Evolutionary conservation across 176 grass and related monocot species (phyloP).

Genomic region (Rhipidocladum racemiflorum): DNA sequence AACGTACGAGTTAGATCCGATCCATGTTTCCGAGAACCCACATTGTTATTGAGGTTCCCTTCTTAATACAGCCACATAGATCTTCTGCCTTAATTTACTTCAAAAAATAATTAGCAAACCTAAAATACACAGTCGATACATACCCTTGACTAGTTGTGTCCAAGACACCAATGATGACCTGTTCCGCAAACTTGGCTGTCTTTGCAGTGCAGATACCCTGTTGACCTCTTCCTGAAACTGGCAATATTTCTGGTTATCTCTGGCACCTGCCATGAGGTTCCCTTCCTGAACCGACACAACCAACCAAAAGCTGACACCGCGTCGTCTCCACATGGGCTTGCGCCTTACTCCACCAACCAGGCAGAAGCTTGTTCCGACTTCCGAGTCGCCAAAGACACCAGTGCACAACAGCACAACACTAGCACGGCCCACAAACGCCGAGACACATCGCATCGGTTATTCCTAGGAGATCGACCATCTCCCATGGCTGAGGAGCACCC

Average conservation of each 20-base stretch:
- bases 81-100: too few species aligned
- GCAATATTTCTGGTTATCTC: neutral
- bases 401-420: neutral
- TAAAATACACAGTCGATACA: too few species aligned
- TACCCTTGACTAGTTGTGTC: too few species aligned
- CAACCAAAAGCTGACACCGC: constrained; percentile 1
- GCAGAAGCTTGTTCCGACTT: neutral
- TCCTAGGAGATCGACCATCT: neutral
- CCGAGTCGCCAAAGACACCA: neutral
- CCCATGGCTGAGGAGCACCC: constrained; percentile 10
- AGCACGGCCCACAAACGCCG: too few species aligned
- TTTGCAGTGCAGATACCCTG: neutral
- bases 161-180: too few species aligned
- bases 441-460: neutral
- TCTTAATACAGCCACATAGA: too few species aligned
- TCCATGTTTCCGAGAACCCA: too few species aligned
- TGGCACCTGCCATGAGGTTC: neutral
- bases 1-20: too few species aligned
- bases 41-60: too few species aligned
- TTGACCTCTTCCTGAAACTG: neutral
- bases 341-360: neutral
- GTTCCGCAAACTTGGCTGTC: neutral
- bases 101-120: too few species aligned
- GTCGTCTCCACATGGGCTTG: neutral
- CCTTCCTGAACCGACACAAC: neutral